Percentiles rank a stretch among this genome's conserved stretches.
phyloP scores from a whole-genome alignment of 2,329 filamentous ascomycete genomes.

The Xylariomycetidae sp. region DNA sequence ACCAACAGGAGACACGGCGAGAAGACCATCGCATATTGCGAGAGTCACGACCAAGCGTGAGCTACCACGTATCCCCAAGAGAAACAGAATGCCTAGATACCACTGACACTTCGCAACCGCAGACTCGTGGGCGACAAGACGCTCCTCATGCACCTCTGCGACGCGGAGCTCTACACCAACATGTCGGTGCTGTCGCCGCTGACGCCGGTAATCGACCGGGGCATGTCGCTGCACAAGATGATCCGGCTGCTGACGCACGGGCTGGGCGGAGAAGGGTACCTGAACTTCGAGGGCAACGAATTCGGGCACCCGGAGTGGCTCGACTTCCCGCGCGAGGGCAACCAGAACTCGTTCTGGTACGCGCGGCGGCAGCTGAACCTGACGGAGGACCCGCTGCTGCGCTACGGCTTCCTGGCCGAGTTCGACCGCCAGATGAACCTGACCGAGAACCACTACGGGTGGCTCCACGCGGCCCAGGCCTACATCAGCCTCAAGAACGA shows the following conservation, averaged over 20 bases:
- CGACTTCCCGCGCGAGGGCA: constrained; percentile 92
- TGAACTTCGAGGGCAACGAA: constrained; percentile 98
- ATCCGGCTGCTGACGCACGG: constrained; percentile 89
- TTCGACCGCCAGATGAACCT: constrained; percentile 92
- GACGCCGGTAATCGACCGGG: constrained; percentile 83
- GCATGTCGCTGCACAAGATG: constrained; percentile 94
- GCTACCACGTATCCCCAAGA: too few species aligned
- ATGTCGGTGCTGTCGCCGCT: constrained; percentile 86
- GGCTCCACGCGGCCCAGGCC: constrained; percentile 80
- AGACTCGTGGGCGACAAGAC: constrained; percentile 96
- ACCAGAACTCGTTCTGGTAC: constrained; percentile 91
- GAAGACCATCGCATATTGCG: constrained; percentile 96
- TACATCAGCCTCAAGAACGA: constrained; percentile 95
- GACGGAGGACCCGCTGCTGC: constrained; percentile 76
- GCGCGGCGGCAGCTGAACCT: constrained; percentile 91
- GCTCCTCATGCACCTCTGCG: constrained; percentile 96
- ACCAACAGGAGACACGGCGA: constrained; percentile 93
- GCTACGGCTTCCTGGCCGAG: constrained; percentile 87
- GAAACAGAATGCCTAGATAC: too few species aligned
- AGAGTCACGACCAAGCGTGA: constrained; percentile 96
- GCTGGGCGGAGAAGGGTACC: constrained; percentile 90
- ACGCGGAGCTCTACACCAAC: constrained; percentile 95
- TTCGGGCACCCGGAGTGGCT: constrained; percentile 99
- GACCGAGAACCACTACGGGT: constrained; percentile 83
- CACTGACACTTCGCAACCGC: too few species aligned